These are phyloP conservation scores for Keithomyces neogunnii DNA, from an alignment of 2,329 filamentous ascomycete species.

Conservation along the genomic window DNA sequence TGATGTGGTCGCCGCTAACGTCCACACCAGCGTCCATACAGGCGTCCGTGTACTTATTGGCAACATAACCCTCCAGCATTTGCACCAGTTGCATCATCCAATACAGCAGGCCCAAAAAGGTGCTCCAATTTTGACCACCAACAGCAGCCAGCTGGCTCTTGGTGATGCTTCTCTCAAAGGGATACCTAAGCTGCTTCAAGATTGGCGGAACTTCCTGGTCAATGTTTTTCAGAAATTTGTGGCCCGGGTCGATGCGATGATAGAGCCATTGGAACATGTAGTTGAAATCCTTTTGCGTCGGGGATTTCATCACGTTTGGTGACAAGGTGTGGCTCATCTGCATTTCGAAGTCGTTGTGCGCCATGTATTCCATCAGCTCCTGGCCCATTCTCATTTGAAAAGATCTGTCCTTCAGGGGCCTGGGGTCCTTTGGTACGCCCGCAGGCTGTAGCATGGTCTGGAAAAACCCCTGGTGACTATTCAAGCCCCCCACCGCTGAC, in stretches of 20 bases:
- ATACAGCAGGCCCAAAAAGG: slow-evolving; percentile 85
- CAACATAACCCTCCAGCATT: slow-evolving; percentile 79
- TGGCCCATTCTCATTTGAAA: slow-evolving; percentile 79
- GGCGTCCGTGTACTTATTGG: slow-evolving; percentile 78
- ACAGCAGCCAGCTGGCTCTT: slow-evolving; percentile 94
- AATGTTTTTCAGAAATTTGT: slow-evolving; percentile 88
- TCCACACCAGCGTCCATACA: slow-evolving; percentile 84
- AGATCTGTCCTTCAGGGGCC: slow-evolving; percentile 71
- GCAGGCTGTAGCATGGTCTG: slow-evolving; percentile 75
- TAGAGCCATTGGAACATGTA: slow-evolving; percentile 98
- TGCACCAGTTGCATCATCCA: slow-evolving; percentile 99
- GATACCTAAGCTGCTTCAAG: slow-evolving; percentile 87
- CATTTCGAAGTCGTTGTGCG: slow-evolving; percentile 92
- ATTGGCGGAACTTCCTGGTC: slow-evolving; percentile 91
- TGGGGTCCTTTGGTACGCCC: slow-evolving; percentile 76
- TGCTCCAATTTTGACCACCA: slow-evolving; percentile 94
- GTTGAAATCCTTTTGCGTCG: slow-evolving; percentile 97
- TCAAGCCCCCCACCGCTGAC: slow-evolving; percentile 57
- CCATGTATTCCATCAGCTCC: slow-evolving; percentile 85
- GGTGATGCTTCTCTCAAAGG: slow-evolving; percentile 89
- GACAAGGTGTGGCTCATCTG: slow-evolving; percentile 95
- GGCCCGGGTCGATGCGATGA: slow-evolving; percentile 86
- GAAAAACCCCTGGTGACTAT: slow-evolving; percentile 82
- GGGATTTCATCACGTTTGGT: slow-evolving; percentile 83
- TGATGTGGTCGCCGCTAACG: slow-evolving; percentile 81